phyloP scores from a whole-genome alignment of 83 land plant genomes.

The Diphasiastrum complanatum region DNA sequence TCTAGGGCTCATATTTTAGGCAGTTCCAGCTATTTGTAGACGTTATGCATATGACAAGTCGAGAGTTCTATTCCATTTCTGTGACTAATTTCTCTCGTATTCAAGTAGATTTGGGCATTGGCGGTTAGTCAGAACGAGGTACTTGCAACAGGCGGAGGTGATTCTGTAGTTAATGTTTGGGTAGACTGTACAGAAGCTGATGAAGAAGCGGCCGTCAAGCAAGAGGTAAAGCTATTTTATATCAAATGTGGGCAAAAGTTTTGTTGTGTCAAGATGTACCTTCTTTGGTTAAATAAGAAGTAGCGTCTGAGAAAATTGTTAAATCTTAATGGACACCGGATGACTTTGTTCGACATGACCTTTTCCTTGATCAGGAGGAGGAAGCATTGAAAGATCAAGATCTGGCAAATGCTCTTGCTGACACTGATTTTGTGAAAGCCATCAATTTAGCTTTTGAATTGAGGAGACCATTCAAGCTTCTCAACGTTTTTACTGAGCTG shows the following conservation, averaged over 20 bases:
- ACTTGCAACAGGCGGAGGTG: constrained; percentile 83
- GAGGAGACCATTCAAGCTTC: constrained; percentile 72
- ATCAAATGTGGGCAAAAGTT: not conserved
- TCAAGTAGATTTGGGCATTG: constrained; percentile 77
- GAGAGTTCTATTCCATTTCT: not conserved
- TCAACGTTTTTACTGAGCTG: constrained; percentile 59
- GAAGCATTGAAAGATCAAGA: constrained; percentile 77
- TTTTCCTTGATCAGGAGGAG: constrained; percentile 57
- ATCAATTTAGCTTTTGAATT: constrained; percentile 85
- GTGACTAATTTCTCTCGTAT: not conserved
- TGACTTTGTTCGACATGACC: not conserved
- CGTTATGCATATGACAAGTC: not conserved
- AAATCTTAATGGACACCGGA: not conserved
- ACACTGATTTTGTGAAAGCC: constrained; percentile 75
- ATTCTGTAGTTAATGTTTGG: constrained; percentile 82
- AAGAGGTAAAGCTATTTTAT: constrained; percentile 55
- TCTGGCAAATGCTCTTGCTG: constrained; percentile 76
- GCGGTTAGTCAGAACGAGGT: constrained; percentile 67
- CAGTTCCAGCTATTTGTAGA: not conserved
- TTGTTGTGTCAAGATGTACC: not conserved
- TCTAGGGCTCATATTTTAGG: no score
- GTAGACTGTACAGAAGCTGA: constrained; percentile 74
- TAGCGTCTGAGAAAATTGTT: not conserved
- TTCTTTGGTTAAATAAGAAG: not conserved
- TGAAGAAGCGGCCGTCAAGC: constrained; percentile 71